Conservation (phyloP, 495 filamentous ascomycete genomes). For the Friedmanniomyces simplex region DNA sequence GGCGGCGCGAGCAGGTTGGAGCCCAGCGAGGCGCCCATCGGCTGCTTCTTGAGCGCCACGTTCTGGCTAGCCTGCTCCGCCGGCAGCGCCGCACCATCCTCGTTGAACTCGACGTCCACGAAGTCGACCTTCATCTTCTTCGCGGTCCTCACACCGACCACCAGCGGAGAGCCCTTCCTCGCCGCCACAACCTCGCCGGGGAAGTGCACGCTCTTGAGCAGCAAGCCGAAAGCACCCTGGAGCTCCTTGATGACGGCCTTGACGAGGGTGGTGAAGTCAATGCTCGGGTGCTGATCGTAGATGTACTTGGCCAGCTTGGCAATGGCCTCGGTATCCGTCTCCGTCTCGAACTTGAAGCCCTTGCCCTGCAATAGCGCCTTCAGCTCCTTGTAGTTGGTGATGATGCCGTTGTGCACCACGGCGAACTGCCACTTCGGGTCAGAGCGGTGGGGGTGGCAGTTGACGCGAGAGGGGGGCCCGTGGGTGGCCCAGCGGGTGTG, state of each 20-base stretch:
- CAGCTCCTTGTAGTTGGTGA: slow-evolving; percentile 99
- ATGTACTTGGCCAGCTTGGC: slow-evolving; percentile 98
- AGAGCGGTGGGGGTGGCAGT: slow-evolving; percentile 92
- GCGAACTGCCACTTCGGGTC: slow-evolving; percentile 92
- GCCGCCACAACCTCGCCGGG: slow-evolving; percentile 96
- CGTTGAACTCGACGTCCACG: slow-evolving; percentile 89
- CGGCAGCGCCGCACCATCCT: slow-evolving; percentile 54
- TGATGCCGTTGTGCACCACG: slow-evolving; percentile 98
- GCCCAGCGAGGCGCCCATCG: slow-evolving; percentile 17
- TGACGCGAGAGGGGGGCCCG: slow-evolving; percentile 80
- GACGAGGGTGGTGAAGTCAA: slow-evolving; percentile 89
- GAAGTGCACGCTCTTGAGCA: slow-evolving; percentile 97
- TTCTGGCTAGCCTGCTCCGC: slow-evolving; percentile 95
- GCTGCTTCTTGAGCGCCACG: slow-evolving; percentile 67
- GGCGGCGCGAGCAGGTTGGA: slow-evolving; percentile 71
- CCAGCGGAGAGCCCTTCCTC: slow-evolving; percentile 92
- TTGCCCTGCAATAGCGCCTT: slow-evolving; percentile 86
- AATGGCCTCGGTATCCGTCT: slow-evolving; percentile 98
- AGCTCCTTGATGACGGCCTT: slow-evolving; percentile 98
- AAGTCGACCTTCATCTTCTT: slow-evolving; percentile 99
- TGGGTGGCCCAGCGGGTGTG: slow-evolving; percentile 99
- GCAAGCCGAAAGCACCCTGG: slow-evolving; percentile 89
- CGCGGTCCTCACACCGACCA: slow-evolving; percentile 87
- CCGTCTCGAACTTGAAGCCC: slow-evolving; percentile 96
- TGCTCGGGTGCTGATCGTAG: slow-evolving; percentile 87